Evolutionary conservation across 371 early-diverging fungal genomes (phyloP), one percentile per base, ranked within the genome.

Genomic region (Smittium culicis): DNA sequence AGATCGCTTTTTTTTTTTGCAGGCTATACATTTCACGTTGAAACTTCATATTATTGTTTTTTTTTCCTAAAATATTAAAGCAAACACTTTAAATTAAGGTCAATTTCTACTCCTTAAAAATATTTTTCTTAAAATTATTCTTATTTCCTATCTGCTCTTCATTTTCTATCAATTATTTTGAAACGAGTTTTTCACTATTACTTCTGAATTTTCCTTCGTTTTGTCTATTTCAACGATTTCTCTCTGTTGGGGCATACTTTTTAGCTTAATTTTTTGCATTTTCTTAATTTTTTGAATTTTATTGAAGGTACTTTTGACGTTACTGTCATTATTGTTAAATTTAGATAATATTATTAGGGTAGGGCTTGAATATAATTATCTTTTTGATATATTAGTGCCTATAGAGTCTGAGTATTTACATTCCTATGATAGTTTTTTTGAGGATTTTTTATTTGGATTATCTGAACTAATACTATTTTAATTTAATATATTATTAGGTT

Each of bases 251-350:
- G 11, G 30, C n/a, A n/a, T 59, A 25, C 32, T 32, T 27, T 59
- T 27, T 59, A 32, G 32, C 5, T 14, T 59, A 59, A 29, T 59
- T 59, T 32, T 32, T 29, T 27, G 32, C 32, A 32, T 29, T 29
- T 59, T 59, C 5, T 32, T 29, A 27, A 59, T 59, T 14, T 59
- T 32, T 14, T 59, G 60, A 32, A 59, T 25, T 59, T 59, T 59
- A 59, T 59, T 59, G 5, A 11, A 45, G 45, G 5, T 45, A 45
- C 45, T 45, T 45, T 45, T 45, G 20, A 20, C 45, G 45, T 20
- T 45, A 45, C 20, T 45, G 20, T 45, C 20, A 45, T 45, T 45
- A 45, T 45, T 45, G 5, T 45, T 45, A 45, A 45, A 45, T 20
- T 45, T 45, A 45, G 5, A 45, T 45, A 45, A 45, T 11, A 45